Evolutionary conservation across 2,329 filamentous ascomycete genomes (phyloP).

Genomic region (Sporothrix phasma): DNA sequence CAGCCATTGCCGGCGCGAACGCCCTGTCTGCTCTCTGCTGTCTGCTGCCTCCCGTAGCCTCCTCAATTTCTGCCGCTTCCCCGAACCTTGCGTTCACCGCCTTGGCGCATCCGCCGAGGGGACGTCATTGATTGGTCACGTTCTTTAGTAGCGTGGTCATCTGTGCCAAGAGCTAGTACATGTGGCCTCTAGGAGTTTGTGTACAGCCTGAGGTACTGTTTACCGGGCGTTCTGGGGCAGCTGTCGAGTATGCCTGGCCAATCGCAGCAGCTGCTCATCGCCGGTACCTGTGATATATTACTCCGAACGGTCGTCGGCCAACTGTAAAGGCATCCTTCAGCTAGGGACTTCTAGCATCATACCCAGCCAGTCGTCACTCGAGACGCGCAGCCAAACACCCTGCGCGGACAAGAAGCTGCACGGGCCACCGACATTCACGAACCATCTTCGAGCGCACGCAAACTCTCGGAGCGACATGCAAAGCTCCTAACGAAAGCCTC

Average conservation of each 20-base stretch:
- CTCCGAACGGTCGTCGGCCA: not conserved
- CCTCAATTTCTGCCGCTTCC: slow-evolving; percentile 6
- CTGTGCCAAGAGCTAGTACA: not conserved
- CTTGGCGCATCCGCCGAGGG: not conserved
- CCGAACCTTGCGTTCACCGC: not conserved
- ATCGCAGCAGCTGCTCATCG: slow-evolving; percentile 5
- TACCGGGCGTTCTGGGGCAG: not conserved
- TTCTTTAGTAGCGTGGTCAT: not conserved
- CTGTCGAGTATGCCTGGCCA: slow-evolving; percentile 3
- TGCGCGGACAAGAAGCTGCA: not conserved
- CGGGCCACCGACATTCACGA: no score
- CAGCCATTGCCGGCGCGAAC: not conserved
- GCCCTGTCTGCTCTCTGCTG: not conserved
- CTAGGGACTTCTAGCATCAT: not conserved
- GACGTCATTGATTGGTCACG: not conserved
- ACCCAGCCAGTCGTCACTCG: not conserved
- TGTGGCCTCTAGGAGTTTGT: not conserved
- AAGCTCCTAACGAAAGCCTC: not conserved
- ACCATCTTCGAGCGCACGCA: not conserved
- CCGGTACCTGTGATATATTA: not conserved
- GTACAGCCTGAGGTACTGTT: not conserved
- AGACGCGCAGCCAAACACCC: not conserved
- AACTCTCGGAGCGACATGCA: not conserved
- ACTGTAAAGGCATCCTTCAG: not conserved
- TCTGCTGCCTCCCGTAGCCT: not conserved